Conservation (phyloP, 108 stramenopile species). For the Stephanodiscus triporus region DNA sequence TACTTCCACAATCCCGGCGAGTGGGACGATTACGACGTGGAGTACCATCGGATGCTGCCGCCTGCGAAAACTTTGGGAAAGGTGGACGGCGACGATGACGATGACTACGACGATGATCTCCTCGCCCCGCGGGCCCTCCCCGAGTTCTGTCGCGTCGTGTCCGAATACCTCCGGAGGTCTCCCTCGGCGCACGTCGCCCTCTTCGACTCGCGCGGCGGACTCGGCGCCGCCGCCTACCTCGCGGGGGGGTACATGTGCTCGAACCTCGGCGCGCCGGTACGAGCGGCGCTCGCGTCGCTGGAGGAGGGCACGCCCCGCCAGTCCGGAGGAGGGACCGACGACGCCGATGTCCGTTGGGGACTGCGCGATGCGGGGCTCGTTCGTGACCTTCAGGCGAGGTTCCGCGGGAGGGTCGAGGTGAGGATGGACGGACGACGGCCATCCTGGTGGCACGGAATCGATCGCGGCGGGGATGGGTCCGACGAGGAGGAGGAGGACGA, state of each 20-base stretch:
- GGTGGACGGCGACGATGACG: slow-evolving; percentile 2
- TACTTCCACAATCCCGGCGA: slow-evolving; percentile 59
- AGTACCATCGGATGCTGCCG: slow-evolving; percentile 46
- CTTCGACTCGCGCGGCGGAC: slow-evolving; percentile 54
- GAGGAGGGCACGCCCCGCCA: slow-evolving; percentile 44
- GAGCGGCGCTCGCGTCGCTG: slow-evolving; percentile 43
- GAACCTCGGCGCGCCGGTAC: slow-evolving; percentile 44
- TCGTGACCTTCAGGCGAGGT: slow-evolving; percentile 49
- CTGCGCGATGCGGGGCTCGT: slow-evolving; percentile 47
- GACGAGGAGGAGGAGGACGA: slow-evolving; percentile 23
- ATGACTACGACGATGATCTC: slow-evolving; percentile 17
- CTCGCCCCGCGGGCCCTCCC: slow-evolving; percentile 19
- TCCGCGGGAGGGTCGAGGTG: slow-evolving; percentile 44
- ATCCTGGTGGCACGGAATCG: slow-evolving; percentile 47
- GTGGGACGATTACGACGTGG: slow-evolving; percentile 60
- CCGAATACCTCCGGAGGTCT: slow-evolving; percentile 30
- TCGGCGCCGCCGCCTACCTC: slow-evolving; percentile 53
- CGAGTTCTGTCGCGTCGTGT: slow-evolving; percentile 33
- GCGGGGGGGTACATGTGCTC: slow-evolving; percentile 49
- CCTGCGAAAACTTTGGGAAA: neutral
- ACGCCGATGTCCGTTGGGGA: slow-evolving; percentile 34
- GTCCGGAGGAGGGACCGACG: neutral
- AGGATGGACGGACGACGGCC: slow-evolving; percentile 27
- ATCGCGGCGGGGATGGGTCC: slow-evolving; percentile 39
- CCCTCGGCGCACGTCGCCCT: slow-evolving; percentile 41